Evolutionary conservation across 495 filamentous ascomycete species (phyloP).

Genomic region (Daldinia bambusicola): DNA sequence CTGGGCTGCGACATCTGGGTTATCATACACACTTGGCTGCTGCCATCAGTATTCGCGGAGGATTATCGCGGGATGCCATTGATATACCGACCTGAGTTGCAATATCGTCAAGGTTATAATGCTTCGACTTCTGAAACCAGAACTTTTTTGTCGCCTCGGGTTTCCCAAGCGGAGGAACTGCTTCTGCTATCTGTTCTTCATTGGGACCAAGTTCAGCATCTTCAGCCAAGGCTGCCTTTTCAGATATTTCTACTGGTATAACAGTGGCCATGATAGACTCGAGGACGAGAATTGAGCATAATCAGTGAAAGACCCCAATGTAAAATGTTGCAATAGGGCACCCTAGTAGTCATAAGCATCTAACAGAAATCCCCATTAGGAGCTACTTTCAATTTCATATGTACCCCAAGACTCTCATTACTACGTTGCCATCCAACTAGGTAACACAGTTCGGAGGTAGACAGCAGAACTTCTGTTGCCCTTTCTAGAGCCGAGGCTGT

Average conservation of each 20-base stretch:
- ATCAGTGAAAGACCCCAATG: not conserved
- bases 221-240: constrained; percentile 26
- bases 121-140: constrained; percentile 55
- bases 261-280: constrained; percentile 39
- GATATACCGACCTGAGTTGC: constrained; percentile 63
- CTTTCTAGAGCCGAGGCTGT: not conserved
- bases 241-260: constrained; percentile 22
- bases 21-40: constrained; percentile 60
- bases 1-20: constrained; percentile 49
- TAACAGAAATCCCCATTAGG: not conserved
- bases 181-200: constrained; percentile 30
- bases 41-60: not conserved
- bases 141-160: constrained; percentile 52
- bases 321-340: not conserved
- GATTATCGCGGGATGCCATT: not conserved
- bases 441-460: not conserved
- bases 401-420: constrained; percentile 1
- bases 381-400: not conserved
- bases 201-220: constrained; percentile 25
- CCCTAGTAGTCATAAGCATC: not conserved
- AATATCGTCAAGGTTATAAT: constrained; percentile 62
- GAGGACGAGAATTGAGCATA: not conserved
- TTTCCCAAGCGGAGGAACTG: constrained; percentile 52
- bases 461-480: not conserved
- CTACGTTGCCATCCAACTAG: not conserved